Conservation (phyloP, 441 rosid genomes). For the Omphalea diandra region DNA sequence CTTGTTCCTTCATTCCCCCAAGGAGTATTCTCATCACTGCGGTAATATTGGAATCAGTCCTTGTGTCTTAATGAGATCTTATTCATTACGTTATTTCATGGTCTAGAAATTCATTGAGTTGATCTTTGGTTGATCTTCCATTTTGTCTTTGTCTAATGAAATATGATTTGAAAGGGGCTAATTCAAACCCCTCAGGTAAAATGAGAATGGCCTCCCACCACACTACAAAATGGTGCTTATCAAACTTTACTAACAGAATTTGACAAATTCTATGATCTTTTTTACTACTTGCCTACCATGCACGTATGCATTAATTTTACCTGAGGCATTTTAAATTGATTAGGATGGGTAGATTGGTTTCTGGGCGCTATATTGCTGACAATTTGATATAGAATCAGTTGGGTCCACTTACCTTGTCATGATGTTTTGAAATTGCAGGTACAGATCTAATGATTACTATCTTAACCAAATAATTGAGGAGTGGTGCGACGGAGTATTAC, state of each 20-base stretch:
- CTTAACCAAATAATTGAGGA: slow-evolving; percentile 89
- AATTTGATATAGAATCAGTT: background rate
- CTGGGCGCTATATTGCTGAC: background rate
- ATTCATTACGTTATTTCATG: background rate
- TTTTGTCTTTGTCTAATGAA: too few species aligned
- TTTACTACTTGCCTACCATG: background rate
- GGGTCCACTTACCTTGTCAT: slow-evolving; percentile 2
- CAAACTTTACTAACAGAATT: background rate
- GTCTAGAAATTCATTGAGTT: background rate
- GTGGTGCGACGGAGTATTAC: slow-evolving; percentile 95
- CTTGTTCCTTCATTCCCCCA: background rate
- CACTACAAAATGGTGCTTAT: background rate
- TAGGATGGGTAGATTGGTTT: background rate
- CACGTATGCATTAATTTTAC: background rate
- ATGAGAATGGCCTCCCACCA: too few species aligned
- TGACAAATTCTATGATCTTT: background rate
- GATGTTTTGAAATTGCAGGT: slow-evolving; percentile 44
- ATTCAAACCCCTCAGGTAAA: too few species aligned
- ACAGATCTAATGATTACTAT: slow-evolving; percentile 70
- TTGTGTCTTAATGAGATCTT: background rate
- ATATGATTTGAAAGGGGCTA: too few species aligned
- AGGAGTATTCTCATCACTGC: background rate
- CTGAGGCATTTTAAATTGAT: background rate
- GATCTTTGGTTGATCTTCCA: too few species aligned
- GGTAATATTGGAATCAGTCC: background rate